Evolutionary conservation across 2,329 filamentous ascomycete genomes (phyloP).

Genomic region (Cordyceps pruinosa): DNA sequence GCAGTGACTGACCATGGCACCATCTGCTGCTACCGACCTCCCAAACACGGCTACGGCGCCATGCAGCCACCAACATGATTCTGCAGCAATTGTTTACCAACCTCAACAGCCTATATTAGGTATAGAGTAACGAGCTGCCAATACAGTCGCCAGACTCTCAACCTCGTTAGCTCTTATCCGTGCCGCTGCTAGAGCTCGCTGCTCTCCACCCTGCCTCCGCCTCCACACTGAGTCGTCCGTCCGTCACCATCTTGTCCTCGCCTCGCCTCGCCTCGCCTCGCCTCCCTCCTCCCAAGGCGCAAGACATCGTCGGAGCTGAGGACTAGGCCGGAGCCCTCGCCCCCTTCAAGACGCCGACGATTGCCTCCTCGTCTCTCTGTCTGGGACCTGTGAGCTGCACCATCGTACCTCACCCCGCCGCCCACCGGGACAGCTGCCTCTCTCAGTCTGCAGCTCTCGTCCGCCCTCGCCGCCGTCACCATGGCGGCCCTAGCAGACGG

Average conservation of each 20-base stretch:
- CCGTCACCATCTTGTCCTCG: not conserved
- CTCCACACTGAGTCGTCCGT: not conserved
- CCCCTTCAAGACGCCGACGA: not conserved
- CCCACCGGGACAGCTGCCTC: not conserved
- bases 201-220: slow-evolving; percentile 11
- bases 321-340: not conserved
- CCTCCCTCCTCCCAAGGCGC: not conserved
- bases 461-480: not conserved
- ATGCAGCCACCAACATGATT: slow-evolving; percentile 3
- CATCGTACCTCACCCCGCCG: not conserved
- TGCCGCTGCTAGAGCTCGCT: not conserved
- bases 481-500: slow-evolving; percentile 29
- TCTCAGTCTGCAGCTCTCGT: slow-evolving; percentile 1
- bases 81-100: not conserved
- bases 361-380: not conserved
- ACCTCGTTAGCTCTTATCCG: too few species aligned
- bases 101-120: too few species aligned
- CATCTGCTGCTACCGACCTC: not conserved
- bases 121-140: not conserved
- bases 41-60: not conserved
- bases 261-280: not conserved
- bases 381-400: not conserved
- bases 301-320: not conserved
- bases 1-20: too few species aligned
- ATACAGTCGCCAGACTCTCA: not conserved